Conservation (phyloP, 306 rosid genomes). For the Citrullus mucosospermus region DNA sequence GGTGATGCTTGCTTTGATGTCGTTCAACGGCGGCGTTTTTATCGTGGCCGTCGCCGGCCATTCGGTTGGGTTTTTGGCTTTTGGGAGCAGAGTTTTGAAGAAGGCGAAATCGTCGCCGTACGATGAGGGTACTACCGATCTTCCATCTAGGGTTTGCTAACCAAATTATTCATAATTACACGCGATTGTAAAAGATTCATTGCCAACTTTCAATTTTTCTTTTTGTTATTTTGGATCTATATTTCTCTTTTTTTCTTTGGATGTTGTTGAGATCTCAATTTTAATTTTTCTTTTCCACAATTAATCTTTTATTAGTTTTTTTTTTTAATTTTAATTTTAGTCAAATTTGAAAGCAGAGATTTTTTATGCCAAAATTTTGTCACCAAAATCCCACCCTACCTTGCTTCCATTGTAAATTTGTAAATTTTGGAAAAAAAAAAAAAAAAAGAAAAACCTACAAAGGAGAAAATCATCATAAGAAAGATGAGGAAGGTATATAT, state of each 20-base stretch:
- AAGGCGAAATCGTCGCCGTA: not conserved
- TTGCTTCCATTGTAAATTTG: too few relatives aligned
- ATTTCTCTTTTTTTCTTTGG: not conserved
- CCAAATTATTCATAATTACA: not conserved
- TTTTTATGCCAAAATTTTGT: too few relatives aligned
- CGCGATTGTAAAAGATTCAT: not conserved
- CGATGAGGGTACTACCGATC: not conserved
- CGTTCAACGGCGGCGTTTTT: constrained; percentile 80
- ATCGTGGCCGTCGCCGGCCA: constrained; percentile 60
- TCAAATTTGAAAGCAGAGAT: too few relatives aligned
- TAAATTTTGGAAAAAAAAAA: too few relatives aligned
- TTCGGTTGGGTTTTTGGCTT: constrained; percentile 43
- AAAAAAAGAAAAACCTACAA: too few relatives aligned
- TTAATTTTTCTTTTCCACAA: too few relatives aligned
- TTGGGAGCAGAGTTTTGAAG: constrained; percentile 32
- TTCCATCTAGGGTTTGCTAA: not conserved
- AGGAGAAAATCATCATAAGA: too few relatives aligned
- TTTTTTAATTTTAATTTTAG: too few relatives aligned
- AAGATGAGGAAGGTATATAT: too few relatives aligned
- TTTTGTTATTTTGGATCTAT: not conserved
- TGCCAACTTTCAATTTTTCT: not conserved
- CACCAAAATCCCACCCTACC: too few relatives aligned
- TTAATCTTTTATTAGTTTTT: too few relatives aligned
- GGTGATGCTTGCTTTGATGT: constrained; percentile 82
- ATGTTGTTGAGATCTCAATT: too few relatives aligned